A percentile compares a stretch with the other conserved stretches of the same genome.
phyloP scores from a whole-genome alignment of 352 stramenopile genomes.

The Stramenopiles sp. region DNA sequence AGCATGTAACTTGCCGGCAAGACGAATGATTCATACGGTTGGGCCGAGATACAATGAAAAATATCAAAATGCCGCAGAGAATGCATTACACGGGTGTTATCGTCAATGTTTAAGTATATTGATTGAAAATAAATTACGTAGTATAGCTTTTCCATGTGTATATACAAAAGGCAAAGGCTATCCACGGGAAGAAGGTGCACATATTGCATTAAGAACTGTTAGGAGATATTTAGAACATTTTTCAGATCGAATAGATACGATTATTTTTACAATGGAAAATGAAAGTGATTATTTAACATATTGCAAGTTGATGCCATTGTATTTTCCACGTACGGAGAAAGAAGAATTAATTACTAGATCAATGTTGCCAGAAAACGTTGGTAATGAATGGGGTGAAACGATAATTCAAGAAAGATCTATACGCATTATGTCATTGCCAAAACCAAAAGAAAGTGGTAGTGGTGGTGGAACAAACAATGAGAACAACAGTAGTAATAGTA shows the following conservation, averaged over 20 bases:
- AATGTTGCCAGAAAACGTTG: constrained; percentile 23
- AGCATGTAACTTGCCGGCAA: constrained; percentile 40
- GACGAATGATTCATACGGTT: too few species aligned
- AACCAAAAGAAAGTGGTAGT: too few species aligned
- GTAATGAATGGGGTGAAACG: constrained; percentile 43
- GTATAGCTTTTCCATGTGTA: constrained; percentile 45
- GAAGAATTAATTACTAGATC: constrained; percentile 28
- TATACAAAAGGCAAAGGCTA: constrained; percentile 47
- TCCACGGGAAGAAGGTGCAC: constrained; percentile 43
- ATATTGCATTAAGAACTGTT: constrained; percentile 41
- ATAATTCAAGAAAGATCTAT: constrained; percentile 56
- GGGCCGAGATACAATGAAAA: constrained; percentile 48
- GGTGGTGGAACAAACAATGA: too few species aligned
- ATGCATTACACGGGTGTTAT: constrained; percentile 53
- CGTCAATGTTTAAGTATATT: constrained; percentile 34
- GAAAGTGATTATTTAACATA: constrained; percentile 38
- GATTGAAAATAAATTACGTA: constrained; percentile 37
- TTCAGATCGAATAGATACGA: constrained; percentile 28
- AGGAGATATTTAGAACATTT: constrained; percentile 52
- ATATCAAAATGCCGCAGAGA: constrained; percentile 48
- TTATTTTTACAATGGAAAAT: constrained; percentile 43
- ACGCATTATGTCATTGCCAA: constrained; percentile 29
- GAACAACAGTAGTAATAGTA: too few species aligned
- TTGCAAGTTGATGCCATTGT: constrained; percentile 37
- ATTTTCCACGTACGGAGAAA: constrained; percentile 33